Evolutionary conservation across 306 rosid species (phyloP).

Genomic region (Morella rubra): DNA sequence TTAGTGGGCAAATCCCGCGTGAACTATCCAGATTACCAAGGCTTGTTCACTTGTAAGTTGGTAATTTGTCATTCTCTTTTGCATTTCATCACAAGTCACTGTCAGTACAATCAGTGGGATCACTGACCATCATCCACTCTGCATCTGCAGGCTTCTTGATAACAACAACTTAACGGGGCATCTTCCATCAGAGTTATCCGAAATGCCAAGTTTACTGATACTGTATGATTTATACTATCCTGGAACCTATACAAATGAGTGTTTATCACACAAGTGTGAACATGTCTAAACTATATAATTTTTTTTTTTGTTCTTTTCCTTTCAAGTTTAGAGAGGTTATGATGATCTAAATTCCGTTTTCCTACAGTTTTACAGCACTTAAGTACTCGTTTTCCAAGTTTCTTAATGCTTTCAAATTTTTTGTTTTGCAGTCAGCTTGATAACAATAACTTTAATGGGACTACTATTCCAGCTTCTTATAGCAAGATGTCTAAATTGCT

Average conservation of each 20-base stretch:
- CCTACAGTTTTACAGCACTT: not conserved
- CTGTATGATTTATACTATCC: constrained; percentile 37
- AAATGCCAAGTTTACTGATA: constrained; percentile 23
- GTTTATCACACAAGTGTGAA: not conserved
- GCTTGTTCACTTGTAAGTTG: constrained; percentile 49
- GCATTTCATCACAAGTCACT: not conserved
- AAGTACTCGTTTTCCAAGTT: not conserved
- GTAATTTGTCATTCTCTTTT: not conserved
- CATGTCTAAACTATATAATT: not conserved
- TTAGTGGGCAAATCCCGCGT: constrained; percentile 45
- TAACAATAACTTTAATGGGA: constrained; percentile 45
- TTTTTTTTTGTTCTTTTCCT: not conserved
- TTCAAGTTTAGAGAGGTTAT: not conserved
- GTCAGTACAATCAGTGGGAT: not conserved
- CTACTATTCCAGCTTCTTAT: constrained; percentile 41
- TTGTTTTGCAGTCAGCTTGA: constrained; percentile 47
- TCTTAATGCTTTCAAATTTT: not conserved
- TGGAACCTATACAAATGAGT: not conserved
- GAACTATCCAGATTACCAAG: constrained; percentile 33
- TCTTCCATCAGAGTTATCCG: constrained; percentile 44
- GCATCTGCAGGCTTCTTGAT: constrained; percentile 45
- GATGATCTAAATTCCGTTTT: not conserved
- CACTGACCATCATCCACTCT: not conserved
- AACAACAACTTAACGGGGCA: constrained; percentile 46
- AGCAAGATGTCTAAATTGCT: constrained; percentile 40